Base-by-base conservation (phyloP, 805 yeast species). In the Saccharomyces cerevisiae region DNA sequence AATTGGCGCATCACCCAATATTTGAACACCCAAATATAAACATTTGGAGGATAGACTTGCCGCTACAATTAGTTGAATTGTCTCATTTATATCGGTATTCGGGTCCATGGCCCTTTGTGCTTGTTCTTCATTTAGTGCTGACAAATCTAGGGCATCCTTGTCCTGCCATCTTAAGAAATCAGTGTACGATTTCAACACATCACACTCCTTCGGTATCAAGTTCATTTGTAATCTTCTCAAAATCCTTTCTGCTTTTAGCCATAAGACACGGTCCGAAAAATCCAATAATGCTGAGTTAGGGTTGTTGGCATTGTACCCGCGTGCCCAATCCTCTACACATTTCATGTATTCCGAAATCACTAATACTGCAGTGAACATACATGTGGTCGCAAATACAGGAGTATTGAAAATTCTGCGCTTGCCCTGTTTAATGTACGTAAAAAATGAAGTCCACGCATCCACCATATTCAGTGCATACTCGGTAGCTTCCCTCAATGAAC, bases 1-100 rank as follows among this genome's bases (percentile, higher is more conserved):
- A 27, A 87, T 85, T 14, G 94, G 94, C 0, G 91, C 91, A 73
- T 87, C 94, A 3, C 90, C 89, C 51, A 87, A 73, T 30, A 87
- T 84, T 61, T 89, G 73, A 11, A 87, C 87, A 46, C 94, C 95
- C 41, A 87, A 69, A 53, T 84, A 83, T 46, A 87, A 69, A 22
- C 84, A 76, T 64, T 83, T 78, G 51, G 79, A 74, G 21, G 84
- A 80, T 51, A 81, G 72, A 64, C 79, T 73, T 13, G 81, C 80
- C 50, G 72, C 72, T 46, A 72, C 67, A 48, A 83, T 79, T 24
- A 80, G 74, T 9, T 75, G 73, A 22, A 80, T 71, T 1, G 79
- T 79, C 58, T 71, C 76, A 26, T 70, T 65, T n/a, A 70, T 59
- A 50, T 75, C 75, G 10, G 75, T 65, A 50, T 72, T 74, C 11